phyloP scores from a whole-genome alignment of 2,329 filamentous ascomycete genomes.

The Talaromyces sp. region DNA sequence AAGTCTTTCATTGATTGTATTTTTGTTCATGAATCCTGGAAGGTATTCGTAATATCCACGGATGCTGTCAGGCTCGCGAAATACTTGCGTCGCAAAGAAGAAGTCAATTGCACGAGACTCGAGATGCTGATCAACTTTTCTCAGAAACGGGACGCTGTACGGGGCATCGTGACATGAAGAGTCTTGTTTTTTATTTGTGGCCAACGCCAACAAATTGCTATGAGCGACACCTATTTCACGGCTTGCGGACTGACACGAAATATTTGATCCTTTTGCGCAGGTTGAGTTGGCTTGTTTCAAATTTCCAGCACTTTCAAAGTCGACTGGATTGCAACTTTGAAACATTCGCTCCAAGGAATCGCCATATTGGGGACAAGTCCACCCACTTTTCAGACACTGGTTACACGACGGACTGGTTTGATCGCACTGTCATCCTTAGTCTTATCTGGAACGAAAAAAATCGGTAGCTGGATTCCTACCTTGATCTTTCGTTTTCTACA shows the following conservation, averaged over 20 bases:
- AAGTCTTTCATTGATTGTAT: neutral
- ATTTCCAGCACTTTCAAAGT: neutral
- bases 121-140: conserved; percentile 12
- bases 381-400: conserved; percentile 13
- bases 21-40: neutral
- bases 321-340: neutral
- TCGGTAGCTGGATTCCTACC: conserved; percentile 41
- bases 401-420: conserved; percentile 9
- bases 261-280: neutral
- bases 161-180: neutral
- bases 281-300: neutral
- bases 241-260: neutral
- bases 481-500: conserved; percentile 70
- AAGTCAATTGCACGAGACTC: conserved; percentile 11
- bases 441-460: neutral
- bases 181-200: neutral
- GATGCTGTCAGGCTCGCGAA: conserved; percentile 10
- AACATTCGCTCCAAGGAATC: conserved; percentile 16
- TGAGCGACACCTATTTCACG: neutral
- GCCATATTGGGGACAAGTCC: conserved; percentile 16
- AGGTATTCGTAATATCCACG: conserved; percentile 15
- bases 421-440: conserved; percentile 11
- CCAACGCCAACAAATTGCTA: neutral
- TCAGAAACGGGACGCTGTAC: conserved; percentile 12
- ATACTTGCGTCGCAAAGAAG: conserved; percentile 13